phyloP scores from a whole-genome alignment of 331 rosid species.

The Rhamnella rubrinervis region DNA sequence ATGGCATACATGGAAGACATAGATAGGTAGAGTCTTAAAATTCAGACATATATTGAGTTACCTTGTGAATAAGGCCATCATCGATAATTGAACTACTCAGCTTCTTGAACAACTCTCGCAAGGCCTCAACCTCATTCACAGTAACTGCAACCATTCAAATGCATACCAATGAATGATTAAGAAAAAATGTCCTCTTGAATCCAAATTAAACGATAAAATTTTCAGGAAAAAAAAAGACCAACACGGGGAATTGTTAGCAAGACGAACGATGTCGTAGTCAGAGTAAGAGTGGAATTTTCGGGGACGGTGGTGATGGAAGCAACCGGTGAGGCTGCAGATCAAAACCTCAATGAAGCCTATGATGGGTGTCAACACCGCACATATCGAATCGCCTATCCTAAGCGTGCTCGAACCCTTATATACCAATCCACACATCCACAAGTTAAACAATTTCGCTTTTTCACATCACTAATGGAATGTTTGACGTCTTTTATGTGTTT shows the following conservation, averaged over 20 bases:
- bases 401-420: constrained; percentile 38
- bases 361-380: constrained; percentile 41
- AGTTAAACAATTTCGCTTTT: neutral
- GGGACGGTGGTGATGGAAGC: constrained; percentile 36
- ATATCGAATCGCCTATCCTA: constrained; percentile 38
- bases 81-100: constrained; percentile 60
- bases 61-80: constrained; percentile 78
- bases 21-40: too few species aligned
- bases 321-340: constrained; percentile 35
- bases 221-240: constrained; percentile 11
- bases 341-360: constrained; percentile 41
- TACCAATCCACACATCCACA: neutral
- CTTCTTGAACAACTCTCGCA: constrained; percentile 63
- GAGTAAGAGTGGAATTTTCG: constrained; percentile 18
- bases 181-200: neutral
- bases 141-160: constrained; percentile 35
- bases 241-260: constrained; percentile 58
- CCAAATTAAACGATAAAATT: neutral
- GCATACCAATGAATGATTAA: neutral
- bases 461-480: too few species aligned
- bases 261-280: constrained; percentile 42
- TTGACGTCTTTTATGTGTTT: neutral
- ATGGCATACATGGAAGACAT: too few species aligned
- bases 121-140: constrained; percentile 74
- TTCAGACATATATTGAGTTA: constrained; percentile 8